phyloP scores from a whole-genome alignment of 805 yeast species.

The Danielia oregonensis region DNA sequence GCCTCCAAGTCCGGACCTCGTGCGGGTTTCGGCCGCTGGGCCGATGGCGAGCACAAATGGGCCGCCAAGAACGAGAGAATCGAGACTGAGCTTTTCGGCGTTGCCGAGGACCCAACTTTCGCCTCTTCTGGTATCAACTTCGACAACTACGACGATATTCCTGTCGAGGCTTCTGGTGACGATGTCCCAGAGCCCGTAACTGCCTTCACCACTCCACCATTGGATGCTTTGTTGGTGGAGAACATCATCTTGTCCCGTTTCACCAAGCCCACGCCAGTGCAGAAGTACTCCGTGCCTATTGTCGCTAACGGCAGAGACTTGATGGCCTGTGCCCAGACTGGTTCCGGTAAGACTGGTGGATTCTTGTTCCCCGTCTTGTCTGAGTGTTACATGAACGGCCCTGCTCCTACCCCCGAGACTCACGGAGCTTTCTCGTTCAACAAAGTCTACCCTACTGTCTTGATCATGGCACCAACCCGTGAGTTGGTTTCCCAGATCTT shows the following conservation, averaged over 20 bases:
- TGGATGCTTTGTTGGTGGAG: constrained; percentile 79
- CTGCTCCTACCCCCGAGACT: constrained; percentile 55
- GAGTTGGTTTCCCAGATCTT: constrained; percentile 96
- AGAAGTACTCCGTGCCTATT: constrained; percentile 89
- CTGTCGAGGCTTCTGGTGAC: constrained; percentile 96
- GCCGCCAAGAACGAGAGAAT: constrained; percentile 64
- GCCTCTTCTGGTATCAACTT: constrained; percentile 97
- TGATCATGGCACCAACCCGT: constrained; percentile 98
- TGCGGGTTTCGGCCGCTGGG: constrained; percentile 75
- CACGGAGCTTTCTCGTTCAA: constrained; percentile 54
- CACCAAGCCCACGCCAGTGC: constrained; percentile 95
- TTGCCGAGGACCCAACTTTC: constrained; percentile 64
- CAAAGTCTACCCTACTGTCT: constrained; percentile 91
- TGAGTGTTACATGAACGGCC: constrained; percentile 86
- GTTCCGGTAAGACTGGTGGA: constrained; percentile 99
- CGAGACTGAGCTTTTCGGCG: constrained; percentile 84
- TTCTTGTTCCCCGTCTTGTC: constrained; percentile 96
- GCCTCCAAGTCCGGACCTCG: constrained; percentile 22
- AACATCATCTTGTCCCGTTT: constrained; percentile 87
- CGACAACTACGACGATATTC: constrained; percentile 97
- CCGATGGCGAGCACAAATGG: constrained; percentile 83
- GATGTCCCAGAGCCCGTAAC: constrained; percentile 91
- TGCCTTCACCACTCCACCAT: constrained; percentile 86
- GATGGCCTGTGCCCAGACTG: constrained; percentile 98
- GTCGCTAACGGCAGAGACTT: constrained; percentile 86